These are phyloP conservation scores for Stephanodiscus minutulus DNA, from an alignment of 108 stramenopile species.

Conservation along the genomic window DNA sequence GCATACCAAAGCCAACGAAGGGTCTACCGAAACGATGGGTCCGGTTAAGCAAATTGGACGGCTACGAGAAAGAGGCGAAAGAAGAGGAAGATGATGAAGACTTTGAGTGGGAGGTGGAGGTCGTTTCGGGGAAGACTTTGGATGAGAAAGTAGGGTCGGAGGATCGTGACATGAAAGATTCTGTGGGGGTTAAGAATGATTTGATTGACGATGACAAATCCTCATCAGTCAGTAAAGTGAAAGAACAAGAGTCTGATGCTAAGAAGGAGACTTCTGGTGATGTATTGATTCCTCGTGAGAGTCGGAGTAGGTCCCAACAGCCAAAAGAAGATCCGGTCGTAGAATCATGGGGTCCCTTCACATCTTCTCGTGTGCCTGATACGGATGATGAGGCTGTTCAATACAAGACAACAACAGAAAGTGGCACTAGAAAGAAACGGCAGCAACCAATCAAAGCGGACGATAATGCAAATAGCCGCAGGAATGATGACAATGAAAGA, in stretches of 20 bases:
- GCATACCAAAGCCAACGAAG: slow-evolving; percentile 51
- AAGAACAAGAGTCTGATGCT: neutral
- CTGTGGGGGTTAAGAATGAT: neutral
- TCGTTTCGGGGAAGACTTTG: slow-evolving; percentile 10
- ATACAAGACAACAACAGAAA: neutral
- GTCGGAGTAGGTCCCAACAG: neutral
- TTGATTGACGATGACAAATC: slow-evolving; percentile 23
- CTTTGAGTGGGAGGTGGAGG: slow-evolving; percentile 41
- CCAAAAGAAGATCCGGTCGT: slow-evolving; percentile 2
- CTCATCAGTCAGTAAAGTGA: neutral
- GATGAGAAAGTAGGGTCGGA: slow-evolving; percentile 2
- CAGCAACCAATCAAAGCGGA: neutral
- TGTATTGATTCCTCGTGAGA: slow-evolving; percentile 4
- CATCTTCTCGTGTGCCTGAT: slow-evolving; percentile 23
- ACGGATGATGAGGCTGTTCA: neutral
- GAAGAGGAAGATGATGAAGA: slow-evolving; percentile 41
- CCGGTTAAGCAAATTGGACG: slow-evolving; percentile 20
- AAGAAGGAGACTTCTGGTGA: neutral
- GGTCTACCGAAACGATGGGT: slow-evolving; percentile 74
- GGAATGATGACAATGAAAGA: neutral
- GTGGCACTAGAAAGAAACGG: neutral
- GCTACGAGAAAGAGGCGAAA: slow-evolving; percentile 23
- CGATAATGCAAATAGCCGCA: slow-evolving; percentile 1
- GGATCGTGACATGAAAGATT: slow-evolving; percentile 4
- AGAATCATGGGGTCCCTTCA: slow-evolving; percentile 33